phyloP scores from a whole-genome alignment of 352 stramenopile species.

The Globisporangium nodosum region DNA sequence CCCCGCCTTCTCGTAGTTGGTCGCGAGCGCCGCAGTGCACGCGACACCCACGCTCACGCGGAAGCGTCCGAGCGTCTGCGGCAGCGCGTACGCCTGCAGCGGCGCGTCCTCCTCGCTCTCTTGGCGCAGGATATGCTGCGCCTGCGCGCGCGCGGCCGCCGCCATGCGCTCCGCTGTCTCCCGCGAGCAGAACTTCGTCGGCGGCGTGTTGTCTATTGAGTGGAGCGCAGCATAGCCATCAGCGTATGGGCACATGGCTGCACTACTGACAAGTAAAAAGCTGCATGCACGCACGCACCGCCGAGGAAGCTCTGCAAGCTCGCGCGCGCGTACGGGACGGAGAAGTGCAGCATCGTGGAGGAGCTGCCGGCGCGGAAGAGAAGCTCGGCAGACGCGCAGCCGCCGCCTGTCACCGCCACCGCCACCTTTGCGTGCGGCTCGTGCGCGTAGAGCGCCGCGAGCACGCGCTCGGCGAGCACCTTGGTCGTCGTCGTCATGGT shows the following conservation, averaged over 20 bases:
- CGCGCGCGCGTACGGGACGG: slow-evolving; percentile 55
- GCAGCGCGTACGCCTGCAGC: slow-evolving; percentile 15
- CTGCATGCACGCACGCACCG: neutral
- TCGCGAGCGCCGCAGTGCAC: slow-evolving; percentile 67
- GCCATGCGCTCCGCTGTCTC: slow-evolving; percentile 68
- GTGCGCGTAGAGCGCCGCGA: slow-evolving; percentile 51
- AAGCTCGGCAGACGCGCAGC: slow-evolving; percentile 30
- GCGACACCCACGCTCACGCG: slow-evolving; percentile 45
- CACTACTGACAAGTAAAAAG: no score
- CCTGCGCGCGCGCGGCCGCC: slow-evolving; percentile 39
- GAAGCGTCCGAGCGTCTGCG: slow-evolving; percentile 29
- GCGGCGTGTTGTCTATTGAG: neutral
- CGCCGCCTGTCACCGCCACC: slow-evolving; percentile 51
- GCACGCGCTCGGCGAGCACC: slow-evolving; percentile 38
- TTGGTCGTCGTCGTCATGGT: slow-evolving; percentile 1
- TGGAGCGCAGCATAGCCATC: neutral
- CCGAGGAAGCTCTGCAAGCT: slow-evolving; percentile 52
- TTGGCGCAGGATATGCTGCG: slow-evolving; percentile 28
- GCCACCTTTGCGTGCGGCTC: slow-evolving; percentile 50
- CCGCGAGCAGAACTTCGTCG: slow-evolving; percentile 41
- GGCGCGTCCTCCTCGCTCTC: slow-evolving; percentile 24
- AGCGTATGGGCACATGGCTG: no score
- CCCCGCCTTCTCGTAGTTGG: slow-evolving; percentile 52
- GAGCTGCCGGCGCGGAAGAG: slow-evolving; percentile 57
- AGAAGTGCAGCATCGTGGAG: slow-evolving; percentile 67